A percentile compares a stretch with the other conserved stretches of the same genome.
Evolutionary conservation across 306 rosid genomes (phyloP).

Genomic region (Elaeagnus macrophylla): DNA sequence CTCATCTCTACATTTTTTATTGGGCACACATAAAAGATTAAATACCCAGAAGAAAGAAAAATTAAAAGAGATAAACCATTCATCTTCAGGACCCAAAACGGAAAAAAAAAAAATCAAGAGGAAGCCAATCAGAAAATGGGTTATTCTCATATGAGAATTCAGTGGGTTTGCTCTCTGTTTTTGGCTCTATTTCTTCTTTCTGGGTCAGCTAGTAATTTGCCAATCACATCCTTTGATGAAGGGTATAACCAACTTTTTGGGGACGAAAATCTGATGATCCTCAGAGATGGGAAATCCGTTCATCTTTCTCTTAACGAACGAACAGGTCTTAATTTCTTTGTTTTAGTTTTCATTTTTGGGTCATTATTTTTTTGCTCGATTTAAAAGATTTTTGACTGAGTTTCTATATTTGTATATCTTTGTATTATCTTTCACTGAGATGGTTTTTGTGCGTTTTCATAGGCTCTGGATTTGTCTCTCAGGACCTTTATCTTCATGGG

Average conservation of each 20-base stretch:
- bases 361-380: constrained; percentile 1
- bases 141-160: constrained; percentile 19
- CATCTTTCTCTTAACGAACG: constrained; percentile 73
- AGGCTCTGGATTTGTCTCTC: constrained; percentile 97
- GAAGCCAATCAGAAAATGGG: constrained; percentile 25
- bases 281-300: constrained; percentile 67
- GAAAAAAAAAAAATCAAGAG: constrained; percentile 8
- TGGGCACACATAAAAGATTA: neutral
- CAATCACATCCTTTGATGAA: constrained; percentile 66
- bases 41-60: constrained; percentile 9
- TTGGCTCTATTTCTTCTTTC: constrained; percentile 24
- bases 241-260: constrained; percentile 79
- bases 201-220: constrained; percentile 39
- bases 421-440: constrained; percentile 3
- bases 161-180: constrained; percentile 21
- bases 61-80: constrained; percentile 14
- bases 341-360: constrained; percentile 1
- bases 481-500: constrained; percentile 82
- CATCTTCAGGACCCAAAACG: constrained; percentile 7
- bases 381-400: constrained; percentile 12
- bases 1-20: neutral
- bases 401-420: constrained; percentile 3
- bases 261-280: constrained; percentile 54
- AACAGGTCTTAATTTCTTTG: constrained; percentile 42
- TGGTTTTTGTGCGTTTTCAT: constrained; percentile 9